Conservation (phyloP, 192 early-diverging fungal species). For the Podila minutissima region DNA sequence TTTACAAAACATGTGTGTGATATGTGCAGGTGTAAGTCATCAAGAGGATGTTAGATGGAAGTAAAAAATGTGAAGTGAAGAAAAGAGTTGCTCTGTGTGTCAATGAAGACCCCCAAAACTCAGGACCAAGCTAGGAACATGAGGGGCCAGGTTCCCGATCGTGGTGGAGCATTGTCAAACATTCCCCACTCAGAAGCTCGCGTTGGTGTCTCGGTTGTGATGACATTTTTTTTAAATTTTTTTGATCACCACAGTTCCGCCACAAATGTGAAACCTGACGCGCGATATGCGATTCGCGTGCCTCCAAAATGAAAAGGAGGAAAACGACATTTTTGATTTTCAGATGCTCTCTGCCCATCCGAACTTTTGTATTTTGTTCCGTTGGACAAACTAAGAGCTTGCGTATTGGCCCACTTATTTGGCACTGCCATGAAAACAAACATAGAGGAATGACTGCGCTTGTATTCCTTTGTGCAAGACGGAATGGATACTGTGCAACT, state of each 20-base stretch:
- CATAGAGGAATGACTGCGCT: too few species aligned
- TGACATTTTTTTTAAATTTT: background rate
- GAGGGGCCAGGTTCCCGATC: background rate
- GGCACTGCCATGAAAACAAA: too few species aligned
- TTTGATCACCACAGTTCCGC: background rate
- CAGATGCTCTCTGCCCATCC: too few species aligned
- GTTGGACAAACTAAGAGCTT: too few species aligned
- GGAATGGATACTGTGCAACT: too few species aligned
- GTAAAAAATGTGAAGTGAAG: background rate
- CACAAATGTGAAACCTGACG: background rate
- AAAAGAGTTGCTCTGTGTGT: background rate
- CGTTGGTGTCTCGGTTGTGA: background rate
- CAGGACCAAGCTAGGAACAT: background rate
- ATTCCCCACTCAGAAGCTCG: background rate
- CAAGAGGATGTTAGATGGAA: background rate
- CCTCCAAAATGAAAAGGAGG: too few species aligned
- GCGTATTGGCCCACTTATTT: too few species aligned
- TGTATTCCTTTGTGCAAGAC: too few species aligned
- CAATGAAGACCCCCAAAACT: too few species aligned
- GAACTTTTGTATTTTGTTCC: too few species aligned
- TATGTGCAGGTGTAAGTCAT: background rate
- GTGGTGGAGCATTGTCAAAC: background rate
- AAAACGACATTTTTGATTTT: too few species aligned
- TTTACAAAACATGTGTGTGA: background rate
- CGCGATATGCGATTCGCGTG: too few species aligned